phyloP scores from a whole-genome alignment of 805 yeast genomes.

The Scheffersomyces spartinae region DNA sequence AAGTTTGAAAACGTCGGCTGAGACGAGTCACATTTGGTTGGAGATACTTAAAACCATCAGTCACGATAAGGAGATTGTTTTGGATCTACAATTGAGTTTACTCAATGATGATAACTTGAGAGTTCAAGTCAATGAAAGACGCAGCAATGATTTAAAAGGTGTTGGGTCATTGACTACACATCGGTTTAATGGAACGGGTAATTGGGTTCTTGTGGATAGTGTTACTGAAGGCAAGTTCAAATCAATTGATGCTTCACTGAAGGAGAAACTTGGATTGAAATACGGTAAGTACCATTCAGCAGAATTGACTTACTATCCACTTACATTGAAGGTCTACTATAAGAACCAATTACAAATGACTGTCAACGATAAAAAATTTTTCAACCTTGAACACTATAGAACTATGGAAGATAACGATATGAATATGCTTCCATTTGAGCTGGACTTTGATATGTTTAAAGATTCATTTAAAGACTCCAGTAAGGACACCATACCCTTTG shows the following conservation, averaged over 20 bases:
- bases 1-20: not conserved
- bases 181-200: constrained; percentile 49
- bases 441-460: constrained; percentile 50
- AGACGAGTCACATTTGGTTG: not conserved
- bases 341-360: constrained; percentile 37
- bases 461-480: constrained; percentile 63
- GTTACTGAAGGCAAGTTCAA: constrained; percentile 6
- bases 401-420: constrained; percentile 16
- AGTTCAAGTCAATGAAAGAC: constrained; percentile 53
- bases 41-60: constrained; percentile 26
- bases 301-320: constrained; percentile 32
- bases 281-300: constrained; percentile 37
- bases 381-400: constrained; percentile 81
- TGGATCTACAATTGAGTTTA: constrained; percentile 51
- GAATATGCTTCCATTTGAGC: constrained; percentile 46
- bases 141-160: constrained; percentile 18
- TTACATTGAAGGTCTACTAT: constrained; percentile 38
- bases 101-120: constrained; percentile 49
- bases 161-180: constrained; percentile 17
- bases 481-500: constrained; percentile 57
- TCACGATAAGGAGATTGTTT: constrained; percentile 24
- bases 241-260: constrained; percentile 7
- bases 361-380: constrained; percentile 56
- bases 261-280: constrained; percentile 7
- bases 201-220: constrained; percentile 40